These are phyloP conservation scores for Fraxinus sp. DNA, from an alignment of 305 asterid species.

Conservation along the genomic window DNA sequence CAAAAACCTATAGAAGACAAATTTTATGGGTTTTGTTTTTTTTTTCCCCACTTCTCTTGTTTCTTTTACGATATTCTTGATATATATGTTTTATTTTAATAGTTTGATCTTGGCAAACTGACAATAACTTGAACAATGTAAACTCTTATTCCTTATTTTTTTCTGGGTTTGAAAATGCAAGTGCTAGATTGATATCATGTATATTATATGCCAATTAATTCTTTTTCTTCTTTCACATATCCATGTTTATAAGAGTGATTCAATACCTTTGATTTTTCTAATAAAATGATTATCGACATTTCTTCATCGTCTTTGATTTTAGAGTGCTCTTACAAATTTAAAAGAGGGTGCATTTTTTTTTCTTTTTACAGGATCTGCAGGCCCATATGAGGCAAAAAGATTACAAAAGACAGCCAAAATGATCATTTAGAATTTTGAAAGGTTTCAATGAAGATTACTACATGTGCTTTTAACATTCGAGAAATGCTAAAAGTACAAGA, in stretches of 20 bases:
- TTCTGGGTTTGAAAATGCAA: background rate
- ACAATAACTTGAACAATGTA: slow-evolving; percentile 17
- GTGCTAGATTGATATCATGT: background rate
- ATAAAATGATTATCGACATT: slow-evolving; percentile 11
- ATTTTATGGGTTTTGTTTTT: background rate
- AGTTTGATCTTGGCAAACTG: slow-evolving; percentile 16
- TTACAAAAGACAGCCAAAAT: background rate
- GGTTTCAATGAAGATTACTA: slow-evolving; percentile 20
- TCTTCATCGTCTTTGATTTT: background rate
- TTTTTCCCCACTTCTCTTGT: background rate
- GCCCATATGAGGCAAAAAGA: background rate
- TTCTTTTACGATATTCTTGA: background rate
- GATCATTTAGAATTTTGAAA: slow-evolving; percentile 30
- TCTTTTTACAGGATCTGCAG: slow-evolving; percentile 2
- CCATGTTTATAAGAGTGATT: background rate
- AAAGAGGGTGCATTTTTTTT: background rate
- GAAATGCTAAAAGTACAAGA: no score
- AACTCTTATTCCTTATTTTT: background rate
- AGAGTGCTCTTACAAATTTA: background rate
- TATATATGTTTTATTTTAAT: slow-evolving; percentile 2
- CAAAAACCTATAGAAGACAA: slow-evolving; percentile 32
- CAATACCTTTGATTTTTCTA: background rate
- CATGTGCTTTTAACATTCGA: slow-evolving; percentile 25
- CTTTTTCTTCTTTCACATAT: background rate
- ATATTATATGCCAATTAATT: background rate